Evolutionary conservation across 2,329 filamentous ascomycete species (phyloP), one percentile per base, ranked within the genome.

Genomic region (Stagonosporopsis chrysanthemi): DNA sequence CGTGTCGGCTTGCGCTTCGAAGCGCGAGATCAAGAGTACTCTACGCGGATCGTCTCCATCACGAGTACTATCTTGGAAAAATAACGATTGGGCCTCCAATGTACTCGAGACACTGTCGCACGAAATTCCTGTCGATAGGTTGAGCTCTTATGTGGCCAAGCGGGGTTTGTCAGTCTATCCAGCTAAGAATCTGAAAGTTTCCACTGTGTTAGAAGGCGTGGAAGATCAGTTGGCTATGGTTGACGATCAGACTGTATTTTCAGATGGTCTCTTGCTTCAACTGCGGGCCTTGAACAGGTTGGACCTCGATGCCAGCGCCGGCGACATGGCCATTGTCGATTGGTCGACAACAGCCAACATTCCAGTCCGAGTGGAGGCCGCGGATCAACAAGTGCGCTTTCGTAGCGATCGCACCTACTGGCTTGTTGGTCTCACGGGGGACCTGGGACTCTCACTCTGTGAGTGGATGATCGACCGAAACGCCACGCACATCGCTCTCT

Each of bases 401-500:
- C 22, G 17, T 5, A 1, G 15, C 4, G 52, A 64, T n/a, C 58
- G 46, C 15, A 64, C 66, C 0, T 69, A 71, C 23, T 50, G 58
- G 24, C 39, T 72, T 6, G 42, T 68, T 2, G 71, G 71, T 3
- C 33, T 70, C 8, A 54, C 63, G 0, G 68, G 69, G 2, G 61
- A 55, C 1, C 15, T 72, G 19, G 71, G 69, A 1, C 43, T 52
- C 0, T 65, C 64, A 0, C 40, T 72, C 1, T 52, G 49, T 17
- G 6, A 56, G 12, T 73, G 64, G 63, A 70, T 73, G 69, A 46
- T 68, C 2, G 14, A n/a, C 2, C 51, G 63, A 19, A 67, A 67
- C 0, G 71, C 69, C 4, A 49, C 52, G 15, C n/a, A 66, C 23
- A 38, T 73, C 22, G 62, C 63, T 4, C 24, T 83, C 2, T 74